These are phyloP conservation scores for Naganishia vaughanmartiniae DNA, from an alignment of 768 basidiomycete species.

Conservation along the genomic window DNA sequence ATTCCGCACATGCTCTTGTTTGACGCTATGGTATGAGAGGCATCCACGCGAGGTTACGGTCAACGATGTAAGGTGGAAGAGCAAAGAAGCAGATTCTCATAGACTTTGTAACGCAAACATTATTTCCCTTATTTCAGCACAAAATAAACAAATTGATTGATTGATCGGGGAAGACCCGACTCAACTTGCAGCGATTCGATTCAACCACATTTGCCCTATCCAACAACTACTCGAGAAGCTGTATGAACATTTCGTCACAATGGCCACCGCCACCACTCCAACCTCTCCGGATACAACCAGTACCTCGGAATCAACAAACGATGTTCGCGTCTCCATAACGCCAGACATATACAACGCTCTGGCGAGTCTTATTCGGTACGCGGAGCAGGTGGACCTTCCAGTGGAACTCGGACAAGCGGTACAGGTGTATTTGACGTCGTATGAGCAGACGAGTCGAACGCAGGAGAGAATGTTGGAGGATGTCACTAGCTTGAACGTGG, in stretches of 20 bases:
- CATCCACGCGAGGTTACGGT: no score
- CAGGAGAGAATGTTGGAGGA: not conserved
- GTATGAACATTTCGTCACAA: not conserved
- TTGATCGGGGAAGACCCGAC: no score
- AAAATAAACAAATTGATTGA: constrained; percentile 25
- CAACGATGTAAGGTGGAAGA: no score
- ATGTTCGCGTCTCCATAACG: not conserved
- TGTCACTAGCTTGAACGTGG: not conserved
- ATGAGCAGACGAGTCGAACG: not conserved
- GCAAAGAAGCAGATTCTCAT: no score
- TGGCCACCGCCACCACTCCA: not conserved
- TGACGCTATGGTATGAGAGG: not conserved
- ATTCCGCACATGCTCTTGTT: constrained; percentile 29
- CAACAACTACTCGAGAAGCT: no score
- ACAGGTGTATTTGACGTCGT: not conserved
- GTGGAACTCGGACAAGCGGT: not conserved
- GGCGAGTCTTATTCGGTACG: not conserved
- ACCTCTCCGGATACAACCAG: not conserved
- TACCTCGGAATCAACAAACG: not conserved
- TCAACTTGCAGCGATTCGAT: no score
- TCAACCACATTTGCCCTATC: no score
- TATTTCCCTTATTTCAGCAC: not conserved
- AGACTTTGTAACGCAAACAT: no score
- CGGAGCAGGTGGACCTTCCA: not conserved
- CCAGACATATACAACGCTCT: constrained; percentile 10